Evolutionary conservation across 106 monocot species (phyloP), one percentile per base, ranked within the genome.

Genomic region (Acanthochlamys bracteata): DNA sequence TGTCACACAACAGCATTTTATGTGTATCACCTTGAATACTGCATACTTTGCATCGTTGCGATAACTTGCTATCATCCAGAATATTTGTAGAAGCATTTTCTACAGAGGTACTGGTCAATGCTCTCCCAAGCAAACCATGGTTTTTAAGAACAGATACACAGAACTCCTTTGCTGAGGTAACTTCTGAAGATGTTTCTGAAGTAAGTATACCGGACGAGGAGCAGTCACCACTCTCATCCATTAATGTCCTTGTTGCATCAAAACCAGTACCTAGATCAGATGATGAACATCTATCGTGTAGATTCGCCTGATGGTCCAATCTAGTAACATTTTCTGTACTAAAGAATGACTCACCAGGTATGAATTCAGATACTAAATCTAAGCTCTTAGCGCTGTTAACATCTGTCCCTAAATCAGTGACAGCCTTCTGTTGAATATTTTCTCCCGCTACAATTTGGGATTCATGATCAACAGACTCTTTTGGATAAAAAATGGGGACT

Each of bases 1-100:
- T 60, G 57, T 92, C 91, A 74, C 91, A 92, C 40, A 92, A 83
- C 53, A 92, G 61, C 91, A 92, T 86, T 67, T 74, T 81, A 25
- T 41, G 24, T 33, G 78, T 60, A 60, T 64, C 60, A 46, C 69
- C 83, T 13, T 39, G 42, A 20, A 61, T 4, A 7, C 76, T 59
- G 60, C 91, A 92, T 20, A 76, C 73, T 76, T 84, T 81, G 74
- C 91, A 92, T 49, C 65, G 26, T 41, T 61, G 62, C 12, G 55
- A 53, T 60, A 42, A 54, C 22, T 55, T 60, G 23, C 15, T 26
- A 22, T 59, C 58, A 57, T 62, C 60, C 14, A 59, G 52, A 16
- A 55, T 24, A 69, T 73, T 67, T 55, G 33, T 33, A 66, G 59
- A n/a, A 45, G 55, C 53, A 41, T 25, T 40, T 20, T 42, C 60